Conservation (phyloP, 164 flowering plant species). For the Stephania yunnanensis region DNA sequence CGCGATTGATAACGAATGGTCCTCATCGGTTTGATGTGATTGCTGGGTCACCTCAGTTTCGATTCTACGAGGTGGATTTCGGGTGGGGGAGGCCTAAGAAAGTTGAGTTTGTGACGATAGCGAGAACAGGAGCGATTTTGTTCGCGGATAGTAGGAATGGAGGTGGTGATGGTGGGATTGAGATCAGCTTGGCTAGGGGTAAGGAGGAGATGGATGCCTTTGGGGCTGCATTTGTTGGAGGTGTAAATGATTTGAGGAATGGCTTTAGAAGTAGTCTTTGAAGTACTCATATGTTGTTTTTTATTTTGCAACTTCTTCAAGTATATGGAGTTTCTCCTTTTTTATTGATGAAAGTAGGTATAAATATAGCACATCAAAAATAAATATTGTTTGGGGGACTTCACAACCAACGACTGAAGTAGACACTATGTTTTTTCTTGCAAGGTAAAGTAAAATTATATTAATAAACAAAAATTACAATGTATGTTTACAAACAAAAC, state of each 20-base stretch:
- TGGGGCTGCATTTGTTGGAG: constrained; percentile 1
- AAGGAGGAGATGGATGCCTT: constrained; percentile 25
- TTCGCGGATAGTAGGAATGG: constrained; percentile 11
- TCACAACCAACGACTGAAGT: too few relatives aligned
- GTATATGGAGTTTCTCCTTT: too few relatives aligned
- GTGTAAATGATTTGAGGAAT: neutral
- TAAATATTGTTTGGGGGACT: too few relatives aligned
- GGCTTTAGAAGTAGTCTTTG: too few relatives aligned
- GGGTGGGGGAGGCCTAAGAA: constrained; percentile 42
- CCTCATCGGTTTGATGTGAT: neutral
- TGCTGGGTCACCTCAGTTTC: constrained; percentile 31
- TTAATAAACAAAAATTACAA: too few relatives aligned
- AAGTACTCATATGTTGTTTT: too few relatives aligned
- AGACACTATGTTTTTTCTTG: too few relatives aligned
- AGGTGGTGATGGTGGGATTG: constrained; percentile 29
- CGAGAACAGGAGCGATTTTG: constrained; percentile 14
- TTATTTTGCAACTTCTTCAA: too few relatives aligned
- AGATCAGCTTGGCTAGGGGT: constrained; percentile 24
- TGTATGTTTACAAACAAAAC: too few relatives aligned
- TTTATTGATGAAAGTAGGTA: too few relatives aligned
- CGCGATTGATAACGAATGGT: neutral
- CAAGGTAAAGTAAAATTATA: too few relatives aligned
- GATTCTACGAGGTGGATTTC: constrained; percentile 31
- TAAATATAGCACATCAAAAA: too few relatives aligned
- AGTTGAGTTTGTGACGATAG: constrained; percentile 22